A percentile compares a stretch with the other conserved stretches of the same genome.
Conservation (phyloP, 2,329 filamentous ascomycete genomes). For the Aspergillus viridinutans region DNA sequence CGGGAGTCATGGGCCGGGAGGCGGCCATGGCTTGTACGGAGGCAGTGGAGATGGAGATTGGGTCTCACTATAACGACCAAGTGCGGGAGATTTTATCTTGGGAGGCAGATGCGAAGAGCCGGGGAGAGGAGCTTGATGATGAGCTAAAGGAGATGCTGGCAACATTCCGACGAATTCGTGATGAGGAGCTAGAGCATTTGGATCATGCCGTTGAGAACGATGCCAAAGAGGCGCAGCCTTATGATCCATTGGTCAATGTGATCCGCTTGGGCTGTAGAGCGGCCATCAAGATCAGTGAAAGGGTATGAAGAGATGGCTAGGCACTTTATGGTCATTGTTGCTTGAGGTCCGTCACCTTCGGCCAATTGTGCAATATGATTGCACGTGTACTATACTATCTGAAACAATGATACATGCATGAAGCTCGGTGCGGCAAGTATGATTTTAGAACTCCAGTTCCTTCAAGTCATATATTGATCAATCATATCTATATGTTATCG, state of each 20-base stretch:
- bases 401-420: neutral
- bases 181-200: slow-evolving; percentile 95
- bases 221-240: slow-evolving; percentile 81
- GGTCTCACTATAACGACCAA: slow-evolving; percentile 91
- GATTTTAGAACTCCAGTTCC: neutral
- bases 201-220: slow-evolving; percentile 94
- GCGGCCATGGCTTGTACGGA: slow-evolving; percentile 98
- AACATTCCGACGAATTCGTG: slow-evolving; percentile 76
- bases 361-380: neutral
- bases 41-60: slow-evolving; percentile 97
- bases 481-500: slow-evolving; percentile 11
- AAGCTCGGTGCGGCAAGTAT: neutral
- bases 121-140: slow-evolving; percentile 73
- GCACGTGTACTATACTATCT: neutral
- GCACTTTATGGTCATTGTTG: neutral
- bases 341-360: neutral
- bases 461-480: neutral
- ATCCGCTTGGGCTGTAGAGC: slow-evolving; percentile 87
- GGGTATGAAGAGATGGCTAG: slow-evolving; percentile 29
- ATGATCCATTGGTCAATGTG: slow-evolving; percentile 80
- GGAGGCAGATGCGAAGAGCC: slow-evolving; percentile 67
- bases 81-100: slow-evolving; percentile 78
- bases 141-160: slow-evolving; percentile 70
- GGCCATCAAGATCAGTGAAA: slow-evolving; percentile 79
- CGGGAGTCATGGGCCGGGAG: slow-evolving; percentile 81